A percentile compares a stretch with the other conserved stretches of the same genome.
Evolutionary conservation across 2,329 filamentous ascomycete genomes (phyloP).

Genomic region (Truncatella angustata): DNA sequence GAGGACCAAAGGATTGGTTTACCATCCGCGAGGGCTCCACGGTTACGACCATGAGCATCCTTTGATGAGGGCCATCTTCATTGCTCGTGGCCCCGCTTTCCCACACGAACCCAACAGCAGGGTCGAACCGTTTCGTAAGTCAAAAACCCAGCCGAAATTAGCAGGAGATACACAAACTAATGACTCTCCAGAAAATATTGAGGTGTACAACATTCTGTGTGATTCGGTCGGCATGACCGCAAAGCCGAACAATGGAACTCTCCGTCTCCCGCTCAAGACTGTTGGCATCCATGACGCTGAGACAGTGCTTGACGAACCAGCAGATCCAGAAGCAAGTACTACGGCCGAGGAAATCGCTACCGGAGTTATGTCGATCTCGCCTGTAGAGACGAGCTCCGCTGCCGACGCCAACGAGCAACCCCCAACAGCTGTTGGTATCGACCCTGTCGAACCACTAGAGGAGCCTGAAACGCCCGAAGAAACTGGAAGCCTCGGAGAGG

Average conservation of each 20-base stretch:
- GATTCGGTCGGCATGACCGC: constrained; percentile 77
- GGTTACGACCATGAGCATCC: constrained; percentile 95
- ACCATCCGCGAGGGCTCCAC: constrained; percentile 81
- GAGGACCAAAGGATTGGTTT: constrained; percentile 61
- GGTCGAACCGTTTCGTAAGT: constrained; percentile 79
- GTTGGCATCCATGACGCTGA: constrained; percentile 56
- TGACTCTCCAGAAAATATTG: constrained; percentile 70
- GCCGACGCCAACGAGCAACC: neutral
- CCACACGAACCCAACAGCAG: constrained; percentile 79
- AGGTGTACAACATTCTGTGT: constrained; percentile 93
- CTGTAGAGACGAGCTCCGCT: constrained; percentile 3
- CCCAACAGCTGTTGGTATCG: constrained; percentile 3
- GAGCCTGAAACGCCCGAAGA: neutral
- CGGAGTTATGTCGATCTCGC: constrained; percentile 1
- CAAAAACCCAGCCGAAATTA: neutral
- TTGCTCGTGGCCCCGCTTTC: constrained; percentile 89
- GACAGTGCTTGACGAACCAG: constrained; percentile 42
- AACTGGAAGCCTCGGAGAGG: neutral
- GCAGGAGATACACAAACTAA: neutral
- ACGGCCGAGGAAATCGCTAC: neutral
- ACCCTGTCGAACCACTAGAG: constrained; percentile 17
- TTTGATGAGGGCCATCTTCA: constrained; percentile 93
- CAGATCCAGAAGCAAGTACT: constrained; percentile 44
- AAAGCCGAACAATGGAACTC: constrained; percentile 81
- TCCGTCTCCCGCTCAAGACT: constrained; percentile 67